Evolutionary conservation across 805 yeast genomes (phyloP).

Genomic region (Candida maris): DNA sequence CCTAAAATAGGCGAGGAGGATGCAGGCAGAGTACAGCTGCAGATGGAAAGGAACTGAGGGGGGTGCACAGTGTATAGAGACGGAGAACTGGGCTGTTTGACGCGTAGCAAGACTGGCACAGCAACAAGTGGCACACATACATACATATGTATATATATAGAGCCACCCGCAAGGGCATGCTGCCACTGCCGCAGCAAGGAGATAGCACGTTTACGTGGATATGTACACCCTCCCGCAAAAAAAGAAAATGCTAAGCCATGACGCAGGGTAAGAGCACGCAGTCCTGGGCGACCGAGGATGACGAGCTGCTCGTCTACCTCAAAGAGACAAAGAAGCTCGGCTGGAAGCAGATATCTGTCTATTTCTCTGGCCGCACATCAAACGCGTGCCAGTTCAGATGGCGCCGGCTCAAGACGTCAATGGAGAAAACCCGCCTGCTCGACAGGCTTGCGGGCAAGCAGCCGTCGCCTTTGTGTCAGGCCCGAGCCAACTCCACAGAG

Average conservation of each 20-base stretch:
- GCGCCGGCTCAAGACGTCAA: constrained; percentile 60
- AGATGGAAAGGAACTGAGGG: background rate
- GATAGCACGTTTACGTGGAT: background rate
- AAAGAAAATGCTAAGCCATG: background rate
- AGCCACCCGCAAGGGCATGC: background rate
- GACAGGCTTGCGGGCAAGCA: constrained; percentile 16
- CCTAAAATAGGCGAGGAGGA: background rate
- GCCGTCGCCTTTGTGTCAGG: background rate
- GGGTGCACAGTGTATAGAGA: background rate
- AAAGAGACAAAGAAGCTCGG: constrained; percentile 82
- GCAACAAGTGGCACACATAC: background rate
- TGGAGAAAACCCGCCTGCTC: constrained; percentile 27
- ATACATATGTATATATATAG: too few relatives aligned
- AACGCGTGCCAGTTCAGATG: constrained; percentile 89
- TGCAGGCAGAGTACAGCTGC: background rate
- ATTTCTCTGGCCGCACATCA: constrained; percentile 75
- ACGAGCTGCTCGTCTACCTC: constrained; percentile 62
- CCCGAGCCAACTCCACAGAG: constrained; percentile 19
- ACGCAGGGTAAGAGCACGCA: constrained; percentile 8
- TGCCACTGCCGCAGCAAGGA: background rate
- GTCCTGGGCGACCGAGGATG: constrained; percentile 78
- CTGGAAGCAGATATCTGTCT: constrained; percentile 81
- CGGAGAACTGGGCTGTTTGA: constrained; percentile 1
- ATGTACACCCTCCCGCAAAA: background rate
- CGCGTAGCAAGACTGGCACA: background rate